phyloP scores from a whole-genome alignment of 2,329 filamentous ascomycete genomes.

The Cladosporium sp. region DNA sequence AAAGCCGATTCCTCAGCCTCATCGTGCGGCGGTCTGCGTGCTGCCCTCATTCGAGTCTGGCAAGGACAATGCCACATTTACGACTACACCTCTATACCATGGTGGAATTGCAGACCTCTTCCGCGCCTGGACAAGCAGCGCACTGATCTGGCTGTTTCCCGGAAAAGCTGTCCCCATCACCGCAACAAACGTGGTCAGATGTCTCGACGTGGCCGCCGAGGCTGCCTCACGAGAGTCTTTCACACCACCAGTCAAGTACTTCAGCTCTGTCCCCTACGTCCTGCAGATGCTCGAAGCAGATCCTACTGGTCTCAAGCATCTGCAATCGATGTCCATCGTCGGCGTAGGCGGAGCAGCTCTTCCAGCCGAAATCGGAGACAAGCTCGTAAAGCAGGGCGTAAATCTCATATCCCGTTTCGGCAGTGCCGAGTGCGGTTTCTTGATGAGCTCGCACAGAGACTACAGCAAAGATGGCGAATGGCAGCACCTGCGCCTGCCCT shows the following conservation, averaged over 20 bases:
- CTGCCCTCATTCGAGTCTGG: slow-evolving; percentile 51
- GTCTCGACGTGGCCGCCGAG: slow-evolving; percentile 44
- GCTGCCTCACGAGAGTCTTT: slow-evolving; percentile 24
- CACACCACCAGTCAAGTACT: slow-evolving; percentile 53
- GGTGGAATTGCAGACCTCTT: slow-evolving; percentile 66
- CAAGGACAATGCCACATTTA: slow-evolving; percentile 56
- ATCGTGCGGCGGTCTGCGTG: slow-evolving; percentile 57
- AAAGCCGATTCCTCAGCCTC: slow-evolving; percentile 63
- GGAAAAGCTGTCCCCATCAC: slow-evolving; percentile 60
- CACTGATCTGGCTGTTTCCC: slow-evolving; percentile 65
- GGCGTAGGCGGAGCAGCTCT: slow-evolving; percentile 66
- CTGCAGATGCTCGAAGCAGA: slow-evolving; percentile 56
- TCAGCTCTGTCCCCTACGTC: slow-evolving; percentile 64
- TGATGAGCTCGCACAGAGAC: slow-evolving; percentile 63
- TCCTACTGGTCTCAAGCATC: slow-evolving; percentile 43
- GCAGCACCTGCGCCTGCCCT: slow-evolving; percentile 58
- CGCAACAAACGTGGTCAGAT: slow-evolving; percentile 53
- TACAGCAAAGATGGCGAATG: slow-evolving; percentile 59
- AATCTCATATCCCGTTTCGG: slow-evolving; percentile 65
- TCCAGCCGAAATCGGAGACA: slow-evolving; percentile 55
- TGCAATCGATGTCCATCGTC: slow-evolving; percentile 60
- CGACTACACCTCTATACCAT: slow-evolving; percentile 67
- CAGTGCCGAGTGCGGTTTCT: slow-evolving; percentile 67
- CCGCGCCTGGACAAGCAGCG: slow-evolving; percentile 61
- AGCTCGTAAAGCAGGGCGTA: slow-evolving; percentile 53